Evolutionary conservation across 768 basidiomycete genomes (phyloP), one percentile per base, ranked within the genome.

Genomic region (Russula olivacea): DNA sequence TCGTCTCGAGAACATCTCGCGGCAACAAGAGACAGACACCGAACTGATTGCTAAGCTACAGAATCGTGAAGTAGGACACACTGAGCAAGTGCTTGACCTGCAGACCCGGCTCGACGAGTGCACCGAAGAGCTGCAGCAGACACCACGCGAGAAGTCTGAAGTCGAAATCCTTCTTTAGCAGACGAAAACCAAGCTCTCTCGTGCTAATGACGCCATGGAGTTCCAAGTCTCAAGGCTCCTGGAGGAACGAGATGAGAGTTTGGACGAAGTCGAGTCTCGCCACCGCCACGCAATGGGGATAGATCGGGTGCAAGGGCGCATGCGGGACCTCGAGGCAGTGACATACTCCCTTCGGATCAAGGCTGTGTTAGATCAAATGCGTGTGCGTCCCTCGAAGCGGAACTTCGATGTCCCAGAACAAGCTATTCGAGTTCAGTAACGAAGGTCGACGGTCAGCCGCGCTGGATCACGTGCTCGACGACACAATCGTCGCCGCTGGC

Each of bases 171-270:
- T 52, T 34, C 52, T 58, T 23, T 58, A 49, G n/a, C 52, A 61
- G 21, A 50, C 52, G 5, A 47, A 23, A 25, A 28, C 19, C 3
- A 50, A 65, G 19, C 48, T 61, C 8, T 66, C 54, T 14, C 28
- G 14, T 21, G 53, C 64, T 19, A 52, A 51, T 12, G 40, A 23
- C 38, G 15, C 28, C 43, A 51, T 34, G 36, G 61, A 63, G 25
- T 53, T 12, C 19, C 65, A 32, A 12, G 50, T 68, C 23, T 47
- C 61, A 23, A 51, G 58, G 11, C 25, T 63, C 53, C 65, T 67
- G 38, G 55, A 55, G 64, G 43, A 73, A 76, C 68, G 70, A 68
- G 58, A 64, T 45, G 74, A 54, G 62, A 63, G 36, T 63, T 67
- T 68, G 32, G 58, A 55, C 17, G 67, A 73, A 38, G 48, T 74